Evolutionary conservation across 192 early-diverging fungal genomes (phyloP).

Genomic region (Gaertneriomyces semiglobifer): DNA sequence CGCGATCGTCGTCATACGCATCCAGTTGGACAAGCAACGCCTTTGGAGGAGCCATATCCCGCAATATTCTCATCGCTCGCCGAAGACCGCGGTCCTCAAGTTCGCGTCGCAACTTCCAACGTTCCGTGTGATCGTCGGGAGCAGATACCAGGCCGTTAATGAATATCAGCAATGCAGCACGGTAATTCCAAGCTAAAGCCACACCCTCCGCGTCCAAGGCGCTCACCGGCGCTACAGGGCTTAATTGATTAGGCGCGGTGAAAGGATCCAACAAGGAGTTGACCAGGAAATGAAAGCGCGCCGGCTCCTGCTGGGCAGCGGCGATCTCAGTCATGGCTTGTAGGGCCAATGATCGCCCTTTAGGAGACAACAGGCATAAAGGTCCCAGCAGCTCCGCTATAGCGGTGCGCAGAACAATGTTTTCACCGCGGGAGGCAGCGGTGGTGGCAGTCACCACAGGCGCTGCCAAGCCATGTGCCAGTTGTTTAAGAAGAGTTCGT

Average conservation of each 20-base stretch:
- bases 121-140: conserved; percentile 24
- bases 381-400: conserved; percentile 30
- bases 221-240: not conserved
- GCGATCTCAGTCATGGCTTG: conserved; percentile 23
- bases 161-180: conserved; percentile 29
- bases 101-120: conserved; percentile 30
- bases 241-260: not conserved
- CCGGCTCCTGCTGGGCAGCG: conserved; percentile 29
- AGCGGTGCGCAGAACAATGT: conserved; percentile 15
- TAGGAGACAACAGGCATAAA: conserved; percentile 28
- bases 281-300: conserved; percentile 21
- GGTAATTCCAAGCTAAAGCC: conserved; percentile 31
- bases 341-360: conserved; percentile 13
- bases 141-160: conserved; percentile 31
- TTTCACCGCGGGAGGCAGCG: conserved; percentile 8
- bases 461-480: conserved; percentile 24
- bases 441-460: not conserved
- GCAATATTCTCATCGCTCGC: conserved; percentile 18
- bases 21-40: conserved; percentile 28
- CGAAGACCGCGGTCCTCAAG: conserved; percentile 31
- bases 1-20: conserved; percentile 35
- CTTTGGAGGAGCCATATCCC: conserved; percentile 15
- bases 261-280: conserved; percentile 31
- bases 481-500: conserved; percentile 19
- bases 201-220: conserved; percentile 1